Evolutionary conservation across 306 rosid species (phyloP).

Genomic region (Cucumis cinereus): DNA sequence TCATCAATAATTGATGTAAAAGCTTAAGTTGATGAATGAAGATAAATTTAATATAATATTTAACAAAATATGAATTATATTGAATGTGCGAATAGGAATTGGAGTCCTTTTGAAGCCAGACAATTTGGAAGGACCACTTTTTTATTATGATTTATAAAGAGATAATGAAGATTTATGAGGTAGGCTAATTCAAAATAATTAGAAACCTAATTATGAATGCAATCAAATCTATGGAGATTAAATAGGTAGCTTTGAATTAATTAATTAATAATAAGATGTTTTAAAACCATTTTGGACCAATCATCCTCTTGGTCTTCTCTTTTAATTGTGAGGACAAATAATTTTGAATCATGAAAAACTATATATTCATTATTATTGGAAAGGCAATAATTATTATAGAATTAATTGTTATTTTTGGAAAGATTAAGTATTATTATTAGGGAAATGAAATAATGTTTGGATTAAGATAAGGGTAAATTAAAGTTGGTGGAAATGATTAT

Average conservation of each 20-base stretch:
- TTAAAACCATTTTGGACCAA: not conserved
- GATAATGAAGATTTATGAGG: not conserved
- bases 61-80: too few species aligned
- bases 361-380: too few species aligned
- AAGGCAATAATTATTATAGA: too few species aligned
- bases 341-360: too few species aligned
- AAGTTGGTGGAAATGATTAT: conserved; percentile 9
- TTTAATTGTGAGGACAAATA: too few species aligned
- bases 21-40: too few species aligned
- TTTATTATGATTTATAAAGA: not conserved
- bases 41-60: too few species aligned
- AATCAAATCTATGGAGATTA: not conserved
- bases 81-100: too few species aligned
- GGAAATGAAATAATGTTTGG: not conserved
- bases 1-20: too few species aligned
- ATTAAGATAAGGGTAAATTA: not conserved
- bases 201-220: not conserved
- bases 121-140: not conserved
- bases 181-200: not conserved
- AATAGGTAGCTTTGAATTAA: not conserved
- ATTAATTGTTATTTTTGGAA: too few species aligned
- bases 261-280: too few species aligned
- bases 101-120: not conserved
- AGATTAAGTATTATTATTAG: too few species aligned
- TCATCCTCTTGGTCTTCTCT: not conserved